Base-by-base conservation (phyloP, 331 rosid genomes). In the Phaseolus coccineus region DNA sequence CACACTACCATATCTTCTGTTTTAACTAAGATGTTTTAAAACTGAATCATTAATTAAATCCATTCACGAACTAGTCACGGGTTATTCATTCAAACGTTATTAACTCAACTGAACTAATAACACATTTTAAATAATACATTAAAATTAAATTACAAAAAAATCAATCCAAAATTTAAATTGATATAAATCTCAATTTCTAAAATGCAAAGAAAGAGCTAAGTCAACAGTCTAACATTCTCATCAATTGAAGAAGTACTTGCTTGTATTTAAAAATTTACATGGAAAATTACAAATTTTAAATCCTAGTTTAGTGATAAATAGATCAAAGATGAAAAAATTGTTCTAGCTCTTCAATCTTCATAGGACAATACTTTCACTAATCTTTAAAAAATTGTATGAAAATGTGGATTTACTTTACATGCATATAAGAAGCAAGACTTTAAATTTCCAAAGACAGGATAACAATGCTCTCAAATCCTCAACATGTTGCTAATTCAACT, bases 401-500 rank as follows among this genome's bases (percentile, higher is more conserved):
- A 39, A 50, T 12, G 37, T 10, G 25, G 27, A 61, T 27, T 6
- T 59, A 3, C 1, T 10, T 55, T 22, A 79, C 63, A 57, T 22
- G 22, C 27, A 71, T 25, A 27, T 9, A 69, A 25, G 57, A 69
- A 25, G 57, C 10, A 61, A 58, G 62, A 76, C 51, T 40, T 40
- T 2, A 75, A n/a, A 24, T 68, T 35, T 66, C 57, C 59, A 61
- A 57, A 39, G 24, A n/a, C 7, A 13, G 56, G 42, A 73, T 48
- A 39, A 66, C 65, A 28, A 39, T 6, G 37, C 69, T 52, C 27
- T 13, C 74, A 59, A 58, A 48, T 74, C 31, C 7, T 73, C 46
- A 66, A 30, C 62, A 53, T 8, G 4, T 13, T 44, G n/a, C 39
- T 27, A 53, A 55, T 70, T 79, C 71, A 75, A 68, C 27, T 28